These are phyloP conservation scores for Aspergillus baeticus DNA, from an alignment of 495 filamentous ascomycete species.

Conservation along the genomic window DNA sequence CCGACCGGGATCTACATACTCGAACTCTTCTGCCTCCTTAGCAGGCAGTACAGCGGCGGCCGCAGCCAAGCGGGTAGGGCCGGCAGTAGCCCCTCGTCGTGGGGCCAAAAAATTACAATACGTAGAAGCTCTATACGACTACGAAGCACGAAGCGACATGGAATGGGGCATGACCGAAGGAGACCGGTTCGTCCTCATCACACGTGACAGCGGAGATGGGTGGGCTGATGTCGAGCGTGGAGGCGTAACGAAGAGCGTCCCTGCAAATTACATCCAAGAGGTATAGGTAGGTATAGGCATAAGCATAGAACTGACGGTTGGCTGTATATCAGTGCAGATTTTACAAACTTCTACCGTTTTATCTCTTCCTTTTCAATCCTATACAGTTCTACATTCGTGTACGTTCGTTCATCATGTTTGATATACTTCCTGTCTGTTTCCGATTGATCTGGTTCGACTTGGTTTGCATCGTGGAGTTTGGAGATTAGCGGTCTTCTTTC, in stretches of 20 bases:
- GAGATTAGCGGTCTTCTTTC: conserved; percentile 2
- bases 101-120: conserved; percentile 96
- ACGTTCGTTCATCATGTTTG: not conserved
- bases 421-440: not conserved
- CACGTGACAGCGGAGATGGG: conserved; percentile 82
- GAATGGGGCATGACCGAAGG: conserved; percentile 91
- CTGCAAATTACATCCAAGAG: conserved; percentile 87
- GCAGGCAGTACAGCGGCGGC: conserved; percentile 46
- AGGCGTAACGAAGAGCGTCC: conserved; percentile 88
- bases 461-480: conserved; percentile 9
- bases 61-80: conserved; percentile 77
- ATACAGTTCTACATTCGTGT: too few relatives aligned
- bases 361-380: not conserved
- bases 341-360: not conserved
- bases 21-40: conserved; percentile 74
- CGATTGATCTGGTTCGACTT: not conserved
- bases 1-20: conserved; percentile 67
- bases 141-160: conserved; percentile 77
- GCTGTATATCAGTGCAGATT: not conserved
- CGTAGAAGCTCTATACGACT: conserved; percentile 91
- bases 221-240: conserved; percentile 96
- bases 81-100: conserved; percentile 85
- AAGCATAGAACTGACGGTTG: conserved; percentile 18
- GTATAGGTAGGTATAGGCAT: conserved; percentile 29
- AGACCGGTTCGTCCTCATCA: conserved; percentile 86